These are phyloP conservation scores for Leucocoprinus leucothites DNA, from an alignment of 768 basidiomycete genomes.

Conservation along the genomic window DNA sequence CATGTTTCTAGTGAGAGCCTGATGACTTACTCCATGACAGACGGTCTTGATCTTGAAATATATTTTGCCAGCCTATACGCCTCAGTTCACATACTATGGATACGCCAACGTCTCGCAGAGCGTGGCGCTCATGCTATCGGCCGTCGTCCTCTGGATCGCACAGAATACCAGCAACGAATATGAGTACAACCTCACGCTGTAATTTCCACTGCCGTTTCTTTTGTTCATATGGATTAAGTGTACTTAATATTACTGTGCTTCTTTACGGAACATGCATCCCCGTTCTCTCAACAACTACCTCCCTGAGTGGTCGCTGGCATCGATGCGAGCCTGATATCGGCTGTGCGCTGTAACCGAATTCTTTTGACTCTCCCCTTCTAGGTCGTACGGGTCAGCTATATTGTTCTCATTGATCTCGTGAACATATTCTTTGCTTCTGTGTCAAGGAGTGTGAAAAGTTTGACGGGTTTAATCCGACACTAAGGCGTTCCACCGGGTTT, in stretches of 20 bases:
- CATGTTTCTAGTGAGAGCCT: background rate
- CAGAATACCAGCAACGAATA: constrained; percentile 86
- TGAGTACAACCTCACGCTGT: constrained; percentile 87
- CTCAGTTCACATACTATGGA: constrained; percentile 86
- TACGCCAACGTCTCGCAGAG: constrained; percentile 96
- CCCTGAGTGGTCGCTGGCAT: too few relatives aligned
- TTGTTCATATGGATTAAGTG: background rate
- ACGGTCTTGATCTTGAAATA: constrained; percentile 91
- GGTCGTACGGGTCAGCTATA: too few relatives aligned
- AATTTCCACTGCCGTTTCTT: constrained; percentile 9
- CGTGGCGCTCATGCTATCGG: constrained; percentile 78
- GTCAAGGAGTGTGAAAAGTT: background rate
- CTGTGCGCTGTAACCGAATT: too few relatives aligned
- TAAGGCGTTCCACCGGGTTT: too few relatives aligned
- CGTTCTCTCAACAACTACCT: background rate
- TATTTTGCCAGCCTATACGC: constrained; percentile 64
- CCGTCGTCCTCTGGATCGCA: constrained; percentile 88
- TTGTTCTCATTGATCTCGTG: too few relatives aligned
- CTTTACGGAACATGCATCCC: background rate
- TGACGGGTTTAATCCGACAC: background rate
- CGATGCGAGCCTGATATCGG: too few relatives aligned
- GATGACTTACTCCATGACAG: constrained; percentile 35
- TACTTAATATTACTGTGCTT: background rate
- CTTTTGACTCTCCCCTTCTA: too few relatives aligned
- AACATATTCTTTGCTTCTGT: background rate